Evolutionary conservation across 495 filamentous ascomycete genomes (phyloP), one percentile per base, ranked within the genome.

Genomic region (Penicillium paxilli): DNA sequence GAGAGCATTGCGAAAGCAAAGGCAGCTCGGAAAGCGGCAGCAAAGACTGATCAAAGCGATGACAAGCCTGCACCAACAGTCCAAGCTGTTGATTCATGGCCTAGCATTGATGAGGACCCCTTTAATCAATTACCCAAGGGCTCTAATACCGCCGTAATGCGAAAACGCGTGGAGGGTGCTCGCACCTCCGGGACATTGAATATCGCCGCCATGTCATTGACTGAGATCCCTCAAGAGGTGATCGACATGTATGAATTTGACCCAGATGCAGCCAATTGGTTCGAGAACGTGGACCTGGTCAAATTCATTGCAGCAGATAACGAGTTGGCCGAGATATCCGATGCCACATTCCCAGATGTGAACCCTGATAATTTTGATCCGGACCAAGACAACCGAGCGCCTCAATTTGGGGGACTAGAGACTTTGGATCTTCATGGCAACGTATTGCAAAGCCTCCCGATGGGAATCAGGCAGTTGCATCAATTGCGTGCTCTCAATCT

Each of bases 1-100:
- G 92, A 97, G 44, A 90, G 89, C 52, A 97, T 98, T 62, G 91
- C 92, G 38, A 94, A 91, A 66, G 94, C 94, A 7, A 96, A 93
- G 66, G 93, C 92, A 10, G 91, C 92, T 30, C 83, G 84, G 44
- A 83, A 87, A 45, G 84, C 83, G 16, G 80, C 82, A 10, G 66
- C 68, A 22, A 68, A 79, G 52, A 67, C 60, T 26, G 58, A 70
- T 63, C 46, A 64, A 69, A 51, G 35, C 17, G 46, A 60, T 22
- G 17, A 14, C 8, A 42, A 42, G 19, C 20, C 48, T 1, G 47
- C 14, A n/a, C 57, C 54, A 3, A 52, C 73, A 35, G 44, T 62
- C 32, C 55, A 53, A 17, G 33, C 64, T 25, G 24, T 63, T 26
- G 69, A 75, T 47, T 47, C 70, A 7, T 73, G 74, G 46, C 74